Evolutionary conservation across 2,329 filamentous ascomycete genomes (phyloP).

Genomic region (Arthrobotrys pseudoclavata): DNA sequence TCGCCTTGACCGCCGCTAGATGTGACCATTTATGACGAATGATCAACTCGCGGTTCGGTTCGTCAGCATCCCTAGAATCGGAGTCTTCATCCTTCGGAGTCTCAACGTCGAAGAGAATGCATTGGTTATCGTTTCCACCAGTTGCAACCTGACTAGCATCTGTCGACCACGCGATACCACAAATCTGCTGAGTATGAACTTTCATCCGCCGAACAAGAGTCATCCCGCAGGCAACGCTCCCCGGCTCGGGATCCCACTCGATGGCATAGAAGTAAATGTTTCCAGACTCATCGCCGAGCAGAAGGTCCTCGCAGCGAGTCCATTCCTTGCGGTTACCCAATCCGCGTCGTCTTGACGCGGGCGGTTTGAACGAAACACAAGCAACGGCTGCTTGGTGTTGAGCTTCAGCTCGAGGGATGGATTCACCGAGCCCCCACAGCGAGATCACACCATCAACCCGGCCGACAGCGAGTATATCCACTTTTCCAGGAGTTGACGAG

Average conservation of each 20-base stretch:
- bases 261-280: conserved; percentile 89
- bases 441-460: conserved; percentile 81
- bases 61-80: conserved; percentile 63
- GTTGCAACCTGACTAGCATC: conserved; percentile 84
- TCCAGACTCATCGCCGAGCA: conserved; percentile 87
- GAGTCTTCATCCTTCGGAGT: conserved; percentile 43
- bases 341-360: conserved; percentile 66
- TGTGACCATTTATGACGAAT: conserved; percentile 80
- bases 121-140: conserved; percentile 92
- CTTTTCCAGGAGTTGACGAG: conserved; percentile 81
- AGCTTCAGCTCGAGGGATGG: conserved; percentile 78
- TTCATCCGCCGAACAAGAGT: conserved; percentile 78
- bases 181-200: conserved; percentile 89
- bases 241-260: conserved; percentile 75
- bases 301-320: conserved; percentile 77
- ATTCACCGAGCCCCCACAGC: conserved; percentile 82
- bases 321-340: conserved; percentile 70
- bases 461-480: conserved; percentile 86
- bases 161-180: conserved; percentile 88
- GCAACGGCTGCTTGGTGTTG: conserved; percentile 80
- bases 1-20: conserved; percentile 91
- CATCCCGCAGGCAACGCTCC: conserved; percentile 65
- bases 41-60: conserved; percentile 70
- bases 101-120: conserved; percentile 81
- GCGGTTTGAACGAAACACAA: conserved; percentile 85